These are phyloP conservation scores for Boletellus ananiceps DNA, from an alignment of 768 basidiomycete genomes.

Conservation along the genomic window DNA sequence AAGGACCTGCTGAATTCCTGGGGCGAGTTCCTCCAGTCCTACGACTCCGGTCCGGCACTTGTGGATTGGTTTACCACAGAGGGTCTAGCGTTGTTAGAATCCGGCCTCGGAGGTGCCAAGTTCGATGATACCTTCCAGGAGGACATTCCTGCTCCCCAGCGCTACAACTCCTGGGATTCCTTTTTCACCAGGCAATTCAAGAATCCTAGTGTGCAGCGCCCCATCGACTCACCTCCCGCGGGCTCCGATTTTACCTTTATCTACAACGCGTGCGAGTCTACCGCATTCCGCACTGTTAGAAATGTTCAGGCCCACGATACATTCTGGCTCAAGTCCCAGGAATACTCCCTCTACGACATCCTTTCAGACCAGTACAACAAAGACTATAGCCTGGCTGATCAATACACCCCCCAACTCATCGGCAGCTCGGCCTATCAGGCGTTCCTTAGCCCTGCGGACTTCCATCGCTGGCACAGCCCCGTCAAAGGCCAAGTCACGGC, in stretches of 20 bases:
- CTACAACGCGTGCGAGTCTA: constrained; percentile 51
- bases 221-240: constrained; percentile 20
- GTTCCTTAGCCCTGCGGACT: constrained; percentile 47
- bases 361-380: too few species aligned
- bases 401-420: constrained; percentile 31
- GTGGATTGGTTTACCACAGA: not conserved
- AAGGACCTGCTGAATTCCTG: not conserved
- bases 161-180: constrained; percentile 39
- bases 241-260: constrained; percentile 14
- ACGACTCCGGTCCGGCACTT: too few species aligned
- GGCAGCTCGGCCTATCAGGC: constrained; percentile 53
- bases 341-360: not conserved
- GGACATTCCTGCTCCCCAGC: not conserved
- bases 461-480: constrained; percentile 61
- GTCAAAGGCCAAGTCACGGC: constrained; percentile 40
- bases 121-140: not conserved
- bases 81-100: not conserved
- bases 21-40: not conserved
- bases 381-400: too few species aligned
- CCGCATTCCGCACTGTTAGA: constrained; percentile 30
- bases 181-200: constrained; percentile 48
- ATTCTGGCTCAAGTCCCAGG: constrained; percentile 50
- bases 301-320: constrained; percentile 39
- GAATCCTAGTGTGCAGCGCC: constrained; percentile 28
- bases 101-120: not conserved